phyloP scores from a whole-genome alignment of 78 protist species.

The Tieghemostelium lacteum region DNA sequence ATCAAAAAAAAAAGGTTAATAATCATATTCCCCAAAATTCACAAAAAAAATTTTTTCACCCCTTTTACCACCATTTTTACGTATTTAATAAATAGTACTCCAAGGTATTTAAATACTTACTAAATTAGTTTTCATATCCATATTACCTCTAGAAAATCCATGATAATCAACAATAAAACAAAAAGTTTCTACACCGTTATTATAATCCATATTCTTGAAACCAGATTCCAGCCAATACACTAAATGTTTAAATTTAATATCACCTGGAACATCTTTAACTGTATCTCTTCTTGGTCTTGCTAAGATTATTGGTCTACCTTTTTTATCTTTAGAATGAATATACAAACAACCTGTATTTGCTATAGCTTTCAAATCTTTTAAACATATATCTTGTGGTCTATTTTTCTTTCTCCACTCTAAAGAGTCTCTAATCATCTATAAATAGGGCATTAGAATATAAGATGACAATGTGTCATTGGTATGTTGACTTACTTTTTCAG shows the following conservation, averaged over 20 bases:
- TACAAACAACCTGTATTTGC: constrained; percentile 47
- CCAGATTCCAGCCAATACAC: constrained; percentile 59
- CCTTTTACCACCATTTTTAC: neutral
- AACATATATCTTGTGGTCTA: constrained; percentile 65
- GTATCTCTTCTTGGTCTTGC: constrained; percentile 71
- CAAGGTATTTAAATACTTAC: constrained; percentile 12
- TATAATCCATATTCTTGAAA: constrained; percentile 51
- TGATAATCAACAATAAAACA: constrained; percentile 68
- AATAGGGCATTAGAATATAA: neutral
- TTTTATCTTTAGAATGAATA: constrained; percentile 40
- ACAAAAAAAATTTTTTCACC: neutral
- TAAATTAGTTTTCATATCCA: constrained; percentile 70
- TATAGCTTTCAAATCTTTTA: constrained; percentile 36
- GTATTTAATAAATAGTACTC: no score
- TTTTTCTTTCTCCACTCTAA: constrained; percentile 52
- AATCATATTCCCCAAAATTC: no score
- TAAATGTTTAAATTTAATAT: constrained; percentile 21
- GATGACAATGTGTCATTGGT: neutral
- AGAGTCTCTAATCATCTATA: constrained; percentile 26
- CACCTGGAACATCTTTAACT: constrained; percentile 28
- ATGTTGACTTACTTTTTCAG: constrained; percentile 36
- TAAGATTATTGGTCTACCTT: constrained; percentile 62
- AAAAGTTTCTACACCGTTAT: constrained; percentile 62
- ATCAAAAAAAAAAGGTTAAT: neutral
- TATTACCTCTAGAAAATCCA: constrained; percentile 48